Evolutionary conservation across 129 eudicot genomes (phyloP), one percentile per base, ranked within the genome.

Genomic region (Erigeron canadensis): DNA sequence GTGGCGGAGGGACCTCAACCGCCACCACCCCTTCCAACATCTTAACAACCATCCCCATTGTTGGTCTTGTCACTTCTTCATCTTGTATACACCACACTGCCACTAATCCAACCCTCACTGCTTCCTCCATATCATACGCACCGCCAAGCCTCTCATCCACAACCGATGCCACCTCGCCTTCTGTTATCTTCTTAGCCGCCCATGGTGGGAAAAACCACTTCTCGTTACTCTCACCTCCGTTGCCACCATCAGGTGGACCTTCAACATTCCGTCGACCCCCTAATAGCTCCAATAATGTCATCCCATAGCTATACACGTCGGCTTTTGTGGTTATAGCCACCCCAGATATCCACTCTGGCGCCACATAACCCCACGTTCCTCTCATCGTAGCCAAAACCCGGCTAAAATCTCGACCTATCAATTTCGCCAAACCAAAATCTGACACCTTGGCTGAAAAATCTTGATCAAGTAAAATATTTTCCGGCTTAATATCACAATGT

Each of bases 21-120:
- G 81, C 91, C 68, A 92, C 96, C 60, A 92, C 89, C 50, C 96
- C 98, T 81, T 89, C 96, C 84, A 92, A 77, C 96, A 86, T 89
- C 77, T 89, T 89, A 80, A 92, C 96, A 84, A 92, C 98, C 96
- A 77, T 75, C 67, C 98, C 98, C 98, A 92, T 92, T 4, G 95
- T 73, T 22, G 98, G 98, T 75, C 98, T 86, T 22, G 48, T 70
- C 7, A 46, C 82, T 72, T 92, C 98, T 46, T 89, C 98, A 23
- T 89, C 98, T 59, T 92, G 98, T 74, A 92, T 89, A 51, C 98
- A 92, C 98, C 98, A 92, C 8, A 92, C 82, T 4, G 96, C 98
- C 56, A 87, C 86, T 79, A 86, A 62, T 39, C 96, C 98, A 19
- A 89, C 72, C 13, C 98, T 78, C 77, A 34, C 85, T 2, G 86